A percentile compares a stretch with the other conserved stretches of the same genome.
Evolutionary conservation across 371 early-diverging fungal genomes (phyloP).

Genomic region (Mucor piriformis): DNA sequence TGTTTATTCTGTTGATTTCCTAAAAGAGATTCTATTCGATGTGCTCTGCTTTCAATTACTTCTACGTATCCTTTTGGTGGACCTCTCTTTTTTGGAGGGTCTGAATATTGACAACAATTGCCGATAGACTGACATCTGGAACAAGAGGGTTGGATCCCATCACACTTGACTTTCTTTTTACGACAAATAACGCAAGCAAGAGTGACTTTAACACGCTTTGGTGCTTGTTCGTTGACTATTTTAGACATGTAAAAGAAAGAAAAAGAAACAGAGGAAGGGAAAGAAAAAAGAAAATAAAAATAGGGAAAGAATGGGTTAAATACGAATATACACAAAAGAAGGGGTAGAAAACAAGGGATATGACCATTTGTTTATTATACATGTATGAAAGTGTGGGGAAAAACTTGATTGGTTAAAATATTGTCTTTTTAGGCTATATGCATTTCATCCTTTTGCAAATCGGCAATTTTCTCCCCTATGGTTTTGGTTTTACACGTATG

Average conservation of each 20-base stretch:
- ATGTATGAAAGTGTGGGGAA: slow-evolving; percentile 18
- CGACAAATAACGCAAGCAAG: slow-evolving; percentile 51
- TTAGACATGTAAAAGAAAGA: slow-evolving; percentile 15
- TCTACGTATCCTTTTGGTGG: slow-evolving; percentile 79
- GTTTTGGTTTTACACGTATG: not conserved
- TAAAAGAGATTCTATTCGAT: slow-evolving; percentile 68
- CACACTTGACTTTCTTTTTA: slow-evolving; percentile 54
- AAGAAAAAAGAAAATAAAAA: not conserved
- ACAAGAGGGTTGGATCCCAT: slow-evolving; percentile 50
- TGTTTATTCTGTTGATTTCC: slow-evolving; percentile 7
- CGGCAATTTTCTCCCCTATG: not conserved
- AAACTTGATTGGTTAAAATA: slow-evolving; percentile 12
- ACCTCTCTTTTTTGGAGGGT: slow-evolving; percentile 54
- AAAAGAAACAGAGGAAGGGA: slow-evolving; percentile 11
- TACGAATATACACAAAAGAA: slow-evolving; percentile 1
- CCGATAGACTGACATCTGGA: slow-evolving; percentile 43
- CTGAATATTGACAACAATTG: slow-evolving; percentile 38
- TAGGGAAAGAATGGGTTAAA: slow-evolving; percentile 14
- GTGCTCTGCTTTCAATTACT: slow-evolving; percentile 71
- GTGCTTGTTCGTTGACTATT: slow-evolving; percentile 11
- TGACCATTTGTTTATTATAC: slow-evolving; percentile 12
- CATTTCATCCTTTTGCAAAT: slow-evolving; percentile 2
- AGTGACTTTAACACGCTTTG: slow-evolving; percentile 51
- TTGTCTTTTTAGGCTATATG: slow-evolving; percentile 12
- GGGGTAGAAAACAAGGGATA: not conserved